phyloP scores from a whole-genome alignment of 352 stramenopile species.

The Phytopythium oedochilum region DNA sequence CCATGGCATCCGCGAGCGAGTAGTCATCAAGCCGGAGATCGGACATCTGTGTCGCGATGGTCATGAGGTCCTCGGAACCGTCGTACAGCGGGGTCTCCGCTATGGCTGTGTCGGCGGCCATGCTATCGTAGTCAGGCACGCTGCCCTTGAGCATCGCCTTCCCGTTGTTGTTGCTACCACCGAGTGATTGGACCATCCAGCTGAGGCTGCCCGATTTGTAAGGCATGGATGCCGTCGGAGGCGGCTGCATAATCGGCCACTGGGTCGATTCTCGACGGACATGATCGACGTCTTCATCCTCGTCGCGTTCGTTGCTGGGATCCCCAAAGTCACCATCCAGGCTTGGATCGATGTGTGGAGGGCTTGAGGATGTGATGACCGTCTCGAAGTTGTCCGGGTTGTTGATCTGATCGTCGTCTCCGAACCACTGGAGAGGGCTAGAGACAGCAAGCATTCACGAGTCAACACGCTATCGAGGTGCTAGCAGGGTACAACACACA shows the following conservation, averaged over 20 bases:
- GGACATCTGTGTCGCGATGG: conserved; percentile 39
- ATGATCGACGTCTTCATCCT: not conserved
- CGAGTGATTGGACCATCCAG: conserved; percentile 6
- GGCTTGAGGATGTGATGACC: conserved; percentile 27
- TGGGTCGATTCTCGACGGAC: not conserved
- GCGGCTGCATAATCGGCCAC: not conserved
- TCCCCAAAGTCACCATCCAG: conserved; percentile 17
- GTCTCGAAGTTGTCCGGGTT: conserved; percentile 53
- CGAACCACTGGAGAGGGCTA: conserved; percentile 37
- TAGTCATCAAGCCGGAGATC: conserved; percentile 73
- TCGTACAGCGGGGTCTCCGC: conserved; percentile 57
- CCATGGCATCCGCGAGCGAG: conserved; percentile 24
- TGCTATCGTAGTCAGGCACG: conserved; percentile 31
- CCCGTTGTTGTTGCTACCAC: conserved; percentile 13
- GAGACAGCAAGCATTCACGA: not conserved
- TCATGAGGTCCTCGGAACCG: conserved; percentile 48
- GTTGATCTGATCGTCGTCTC: conserved; percentile 54
- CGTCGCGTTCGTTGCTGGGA: conserved; percentile 8
- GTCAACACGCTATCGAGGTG: not conserved
- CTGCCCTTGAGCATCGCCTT: conserved; percentile 9
- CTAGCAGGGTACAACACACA: not conserved
- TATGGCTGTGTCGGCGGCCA: conserved; percentile 68
- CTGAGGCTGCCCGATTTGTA: conserved; percentile 4
- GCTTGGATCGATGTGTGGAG: conserved; percentile 11
- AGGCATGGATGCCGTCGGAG: not conserved